Evolutionary conservation across 768 basidiomycete species (phyloP).

Genomic region (Phlegmacium glaucopus): DNA sequence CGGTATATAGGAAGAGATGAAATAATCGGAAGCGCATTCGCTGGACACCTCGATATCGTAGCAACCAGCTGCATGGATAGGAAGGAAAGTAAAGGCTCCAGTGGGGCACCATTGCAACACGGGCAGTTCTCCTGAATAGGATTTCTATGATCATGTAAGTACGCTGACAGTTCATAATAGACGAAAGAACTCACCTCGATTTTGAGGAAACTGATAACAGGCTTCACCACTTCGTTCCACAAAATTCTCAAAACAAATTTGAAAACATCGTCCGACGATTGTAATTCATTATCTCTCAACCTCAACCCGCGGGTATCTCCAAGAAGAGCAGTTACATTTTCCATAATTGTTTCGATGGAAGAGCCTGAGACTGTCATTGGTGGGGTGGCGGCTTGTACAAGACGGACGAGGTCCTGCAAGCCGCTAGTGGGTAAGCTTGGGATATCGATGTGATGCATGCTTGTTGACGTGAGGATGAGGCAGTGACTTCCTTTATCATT

Average conservation of each 20-base stretch:
- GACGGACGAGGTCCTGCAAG: background rate
- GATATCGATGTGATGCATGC: background rate
- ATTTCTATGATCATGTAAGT: conserved; percentile 2
- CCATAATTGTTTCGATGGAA: background rate
- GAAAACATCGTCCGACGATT: conserved; percentile 4
- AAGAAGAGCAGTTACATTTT: background rate
- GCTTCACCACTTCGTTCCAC: conserved; percentile 8
- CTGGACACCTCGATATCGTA: no score
- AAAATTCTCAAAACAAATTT: no score
- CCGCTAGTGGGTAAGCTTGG: background rate
- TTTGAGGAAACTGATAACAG: conserved; percentile 5
- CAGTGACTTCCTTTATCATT: conserved; percentile 3
- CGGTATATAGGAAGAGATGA: no score
- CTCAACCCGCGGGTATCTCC: background rate
- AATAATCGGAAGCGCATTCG: no score
- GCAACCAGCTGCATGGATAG: no score
- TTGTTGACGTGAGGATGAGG: no score
- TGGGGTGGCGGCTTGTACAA: background rate
- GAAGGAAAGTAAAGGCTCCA: no score
- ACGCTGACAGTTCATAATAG: background rate
- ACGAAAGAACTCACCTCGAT: conserved; percentile 2
- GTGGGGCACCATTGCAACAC: conserved; percentile 24
- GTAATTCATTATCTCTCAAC: background rate
- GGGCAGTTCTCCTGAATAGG: background rate
- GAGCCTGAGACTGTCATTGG: background rate